Conservation (phyloP, 2,329 filamentous ascomycete genomes). For the Fusarium pseudograminearum region DNA sequence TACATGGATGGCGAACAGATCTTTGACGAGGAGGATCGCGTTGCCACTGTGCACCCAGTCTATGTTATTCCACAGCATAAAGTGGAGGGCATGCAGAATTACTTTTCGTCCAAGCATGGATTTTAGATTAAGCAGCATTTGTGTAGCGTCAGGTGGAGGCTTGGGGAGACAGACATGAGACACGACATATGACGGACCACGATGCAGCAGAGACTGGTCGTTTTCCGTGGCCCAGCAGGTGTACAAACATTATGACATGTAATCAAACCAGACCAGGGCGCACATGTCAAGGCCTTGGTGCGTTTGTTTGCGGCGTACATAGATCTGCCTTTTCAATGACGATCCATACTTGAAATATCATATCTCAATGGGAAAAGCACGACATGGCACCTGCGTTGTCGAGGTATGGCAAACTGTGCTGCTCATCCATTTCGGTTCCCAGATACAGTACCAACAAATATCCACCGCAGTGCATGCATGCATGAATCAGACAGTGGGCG, state of each 20-base stretch:
- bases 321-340: conserved; percentile 21
- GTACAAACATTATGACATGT: background rate
- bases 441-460: conserved; percentile 42
- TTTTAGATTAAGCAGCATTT: conserved; percentile 58
- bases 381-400: conserved; percentile 42
- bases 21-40: conserved; percentile 77
- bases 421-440: conserved; percentile 32
- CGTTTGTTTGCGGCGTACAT: conserved; percentile 15
- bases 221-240: background rate
- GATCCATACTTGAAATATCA: conserved; percentile 16
- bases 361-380: conserved; percentile 33
- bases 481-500: conserved; percentile 30
- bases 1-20: conserved; percentile 69
- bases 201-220: conserved; percentile 8
- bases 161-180: conserved; percentile 10
- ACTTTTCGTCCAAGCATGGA: conserved; percentile 70
- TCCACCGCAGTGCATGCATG: conserved; percentile 37
- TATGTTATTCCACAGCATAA: conserved; percentile 83
- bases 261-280: conserved; percentile 5
- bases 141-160: conserved; percentile 5
- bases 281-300: background rate
- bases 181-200: conserved; percentile 15
- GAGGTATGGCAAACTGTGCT: conserved; percentile 35
- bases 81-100: conserved; percentile 72
- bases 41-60: conserved; percentile 81